Evolutionary conservation across 768 basidiomycete genomes (phyloP), one percentile per base, ranked within the genome.

Genomic region (Daedaleopsis nitida): DNA sequence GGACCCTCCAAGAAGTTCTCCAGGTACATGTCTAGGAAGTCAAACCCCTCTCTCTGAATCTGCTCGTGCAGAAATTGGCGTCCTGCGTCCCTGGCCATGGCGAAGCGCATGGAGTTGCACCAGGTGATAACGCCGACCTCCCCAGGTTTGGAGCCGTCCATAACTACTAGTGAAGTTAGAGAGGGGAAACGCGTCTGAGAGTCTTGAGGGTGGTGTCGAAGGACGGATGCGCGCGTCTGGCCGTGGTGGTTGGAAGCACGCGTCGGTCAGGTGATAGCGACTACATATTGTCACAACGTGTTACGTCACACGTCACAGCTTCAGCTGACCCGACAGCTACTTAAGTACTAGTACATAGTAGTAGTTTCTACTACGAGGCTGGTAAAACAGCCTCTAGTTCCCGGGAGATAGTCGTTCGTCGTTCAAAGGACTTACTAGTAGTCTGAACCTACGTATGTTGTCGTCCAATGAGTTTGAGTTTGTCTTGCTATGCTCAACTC

Each of bases 21-120:
- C 47, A 92, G 75, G 69, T 92, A 93, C 68, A 87, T 85, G 63
- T 92, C 86, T 45, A 94, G 82, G 72, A 92, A 93, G 64, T 86
- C 78, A 72, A 92, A 90, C 3, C 89, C 92, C 62, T 91, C 85
- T 3, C 78, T 82, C 52, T 90, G 87, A 39, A 92, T 82, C 68
- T 92, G 87, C 53, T 88, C 85, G 56, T 88, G 83, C 66, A 94
- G 85, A 52, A 83, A 75, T 65, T 87, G 81, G 14, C 88, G 83
- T 23, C 86, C 89, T 56, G 87, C 83, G 70, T 93, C 92, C 52
- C 80, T 86, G 8, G 80, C 82, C 86, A 93, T 91, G 37, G 83
- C 81, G 16, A 83, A 74, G 48, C 88, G 82, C 52, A 92, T 82
- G 23, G 81, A 76, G 60, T 87, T 80, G 58, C 84, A 83, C 92